Evolutionary conservation across 495 filamentous ascomycete species (phyloP), one percentile per base, ranked within the genome.

Genomic region (Aspergillus saccharolyticus): DNA sequence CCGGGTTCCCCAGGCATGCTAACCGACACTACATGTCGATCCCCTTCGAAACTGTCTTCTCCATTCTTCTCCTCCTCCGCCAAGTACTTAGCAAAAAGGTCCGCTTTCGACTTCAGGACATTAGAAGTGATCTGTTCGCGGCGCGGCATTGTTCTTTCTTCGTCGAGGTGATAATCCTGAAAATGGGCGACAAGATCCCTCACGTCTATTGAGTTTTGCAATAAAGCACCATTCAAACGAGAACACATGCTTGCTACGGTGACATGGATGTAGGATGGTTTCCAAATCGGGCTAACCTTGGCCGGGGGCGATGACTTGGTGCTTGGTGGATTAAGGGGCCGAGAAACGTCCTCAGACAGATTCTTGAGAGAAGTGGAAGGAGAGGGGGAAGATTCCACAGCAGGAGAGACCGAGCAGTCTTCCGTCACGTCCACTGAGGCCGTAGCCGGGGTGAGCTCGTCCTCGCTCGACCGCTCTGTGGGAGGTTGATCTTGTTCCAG

Each of bases 111-210:
- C n/a, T n/a, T n/a, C n/a, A n/a, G n/a, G n/a, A n/a, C 33, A 39
- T 12, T 12, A 12, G 12, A 39, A 10, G 4, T 39, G 7, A 54
- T 42, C 4, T n/a, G 30, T 12, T 28, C 14, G 12, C 54, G 42
- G 39, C 63, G 63, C 3, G 64, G 56, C 1, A 54, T 58, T 20
- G 55, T 67, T 28, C 68, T 58, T 8, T 67, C 45, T 18, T 58
- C 57, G 58, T 76, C 73, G 19, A 60, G 25, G 55, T 72, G 73
- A 52, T 71, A 75, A 57, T 73, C 62, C 43, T 58, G 53, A 47
- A 73, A 76, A 4, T 61, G 61, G 0, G 59, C 28, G 3, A 77
- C 28, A 0, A 77, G 42, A 21, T 56, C 66, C n/a, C 73, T 52
- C 20, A 73, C 76, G 62, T 78, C 73, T 70, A 65, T 16, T 60